These are phyloP conservation scores for Marchantia paleacea DNA, from an alignment of 225 moss, liverwort and hornwort genomes.

Conservation along the genomic window DNA sequence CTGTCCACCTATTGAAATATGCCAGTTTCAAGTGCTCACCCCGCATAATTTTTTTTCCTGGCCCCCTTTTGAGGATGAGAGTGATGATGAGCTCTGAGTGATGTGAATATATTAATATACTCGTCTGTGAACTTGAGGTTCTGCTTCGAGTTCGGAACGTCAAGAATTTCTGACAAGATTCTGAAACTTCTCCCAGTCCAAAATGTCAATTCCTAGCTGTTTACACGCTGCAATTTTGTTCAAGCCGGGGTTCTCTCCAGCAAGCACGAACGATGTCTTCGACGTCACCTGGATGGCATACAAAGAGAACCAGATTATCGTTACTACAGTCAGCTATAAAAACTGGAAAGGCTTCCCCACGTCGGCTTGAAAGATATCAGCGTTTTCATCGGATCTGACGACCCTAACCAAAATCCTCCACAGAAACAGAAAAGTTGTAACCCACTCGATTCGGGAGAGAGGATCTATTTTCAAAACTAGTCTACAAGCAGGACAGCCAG, in stretches of 20 bases:
- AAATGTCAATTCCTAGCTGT: slow-evolving; percentile 47
- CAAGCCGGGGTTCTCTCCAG: slow-evolving; percentile 65
- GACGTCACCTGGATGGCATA: slow-evolving; percentile 59
- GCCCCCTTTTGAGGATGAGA: neutral
- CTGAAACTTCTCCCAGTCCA: slow-evolving; percentile 53
- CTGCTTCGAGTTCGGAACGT: neutral
- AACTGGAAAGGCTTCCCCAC: neutral
- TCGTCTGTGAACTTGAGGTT: neutral
- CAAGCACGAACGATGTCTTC: slow-evolving; percentile 66
- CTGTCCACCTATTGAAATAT: neutral
- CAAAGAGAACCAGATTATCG: neutral
- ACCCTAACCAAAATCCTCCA: neutral
- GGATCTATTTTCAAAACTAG: neutral
- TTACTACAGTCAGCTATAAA: neutral
- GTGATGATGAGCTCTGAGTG: neutral
- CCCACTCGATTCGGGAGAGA: neutral
- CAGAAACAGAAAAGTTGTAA: too few species aligned
- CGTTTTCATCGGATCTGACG: neutral
- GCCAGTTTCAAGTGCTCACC: neutral
- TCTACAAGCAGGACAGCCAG: neutral
- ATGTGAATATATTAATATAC: neutral
- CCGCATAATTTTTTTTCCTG: neutral
- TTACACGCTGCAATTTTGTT: slow-evolving; percentile 56
- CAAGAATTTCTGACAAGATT: slow-evolving; percentile 28
- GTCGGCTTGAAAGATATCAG: too few species aligned